These are phyloP conservation scores for Alisma plantagoaquatica DNA, from an alignment of 106 monocot species.

Conservation along the genomic window DNA sequence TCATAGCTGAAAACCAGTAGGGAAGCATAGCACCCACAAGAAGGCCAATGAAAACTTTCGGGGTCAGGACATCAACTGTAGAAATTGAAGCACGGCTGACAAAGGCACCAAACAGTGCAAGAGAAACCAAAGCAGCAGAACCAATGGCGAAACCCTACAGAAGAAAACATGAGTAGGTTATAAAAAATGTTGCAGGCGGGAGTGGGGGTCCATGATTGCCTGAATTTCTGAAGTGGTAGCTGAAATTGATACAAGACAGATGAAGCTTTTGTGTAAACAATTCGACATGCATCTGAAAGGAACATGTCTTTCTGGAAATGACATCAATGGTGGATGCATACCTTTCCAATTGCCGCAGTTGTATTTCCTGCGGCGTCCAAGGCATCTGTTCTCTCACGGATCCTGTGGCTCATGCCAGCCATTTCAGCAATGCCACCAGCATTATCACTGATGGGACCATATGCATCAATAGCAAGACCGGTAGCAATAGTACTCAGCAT, in stretches of 20 bases:
- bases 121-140: constrained; percentile 30
- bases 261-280: not conserved
- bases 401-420: constrained; percentile 30
- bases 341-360: constrained; percentile 32
- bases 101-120: constrained; percentile 36
- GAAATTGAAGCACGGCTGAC: constrained; percentile 49
- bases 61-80: constrained; percentile 46
- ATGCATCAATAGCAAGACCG: constrained; percentile 28
- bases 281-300: not conserved
- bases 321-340: too few species aligned
- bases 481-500: constrained; percentile 30
- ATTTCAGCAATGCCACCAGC: constrained; percentile 30
- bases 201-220: not conserved
- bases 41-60: constrained; percentile 62
- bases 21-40: constrained; percentile 73
- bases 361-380: constrained; percentile 26
- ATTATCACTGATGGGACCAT: constrained; percentile 29
- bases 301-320: not conserved
- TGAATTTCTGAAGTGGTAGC: not conserved
- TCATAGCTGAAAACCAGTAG: constrained; percentile 78
- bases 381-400: constrained; percentile 27
- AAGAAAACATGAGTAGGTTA: too few species aligned
- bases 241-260: not conserved
- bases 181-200: too few species aligned
- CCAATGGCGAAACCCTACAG: constrained; percentile 64